A percentile compares a stretch with the other conserved stretches of the same genome.
These are phyloP conservation scores for Rhodotorula sp. DNA, from an alignment of 1,284 basidiomycete species.

Conservation along the genomic window DNA sequence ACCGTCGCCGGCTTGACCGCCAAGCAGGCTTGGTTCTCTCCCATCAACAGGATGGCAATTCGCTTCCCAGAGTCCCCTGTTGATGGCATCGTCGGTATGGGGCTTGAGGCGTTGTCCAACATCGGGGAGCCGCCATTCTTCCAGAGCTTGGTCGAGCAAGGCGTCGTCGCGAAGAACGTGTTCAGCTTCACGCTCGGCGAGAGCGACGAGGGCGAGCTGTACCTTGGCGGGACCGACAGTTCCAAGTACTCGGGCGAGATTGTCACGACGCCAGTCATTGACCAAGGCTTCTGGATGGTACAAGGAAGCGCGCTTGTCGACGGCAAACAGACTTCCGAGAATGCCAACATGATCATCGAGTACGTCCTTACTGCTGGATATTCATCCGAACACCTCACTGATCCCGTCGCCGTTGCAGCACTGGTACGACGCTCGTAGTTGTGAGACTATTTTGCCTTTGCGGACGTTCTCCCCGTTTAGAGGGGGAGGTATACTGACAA, in stretches of 20 bases:
- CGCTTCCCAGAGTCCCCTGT: conserved; percentile 36
- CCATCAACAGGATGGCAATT: conserved; percentile 43
- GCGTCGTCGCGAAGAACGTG: conserved; percentile 49
- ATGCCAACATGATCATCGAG: conserved; percentile 54
- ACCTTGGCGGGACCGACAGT: conserved; percentile 58
- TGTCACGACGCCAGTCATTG: conserved; percentile 7
- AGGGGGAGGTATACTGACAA: too few species aligned
- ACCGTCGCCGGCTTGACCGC: conserved; percentile 48
- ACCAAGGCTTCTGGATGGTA: conserved; percentile 45
- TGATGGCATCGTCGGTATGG: conserved; percentile 48
- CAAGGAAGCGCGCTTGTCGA: conserved; percentile 25
- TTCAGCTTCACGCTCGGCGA: conserved; percentile 60
- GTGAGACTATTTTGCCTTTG: conserved; percentile 12
- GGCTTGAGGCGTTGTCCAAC: conserved; percentile 43
- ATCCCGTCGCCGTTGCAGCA: conserved; percentile 27
- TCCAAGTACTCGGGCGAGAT: conserved; percentile 5
- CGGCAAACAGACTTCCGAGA: conserved; percentile 24
- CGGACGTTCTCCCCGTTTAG: too few species aligned
- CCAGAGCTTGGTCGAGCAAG: conserved; percentile 45
- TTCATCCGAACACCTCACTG: neutral
- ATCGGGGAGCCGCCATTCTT: conserved; percentile 42
- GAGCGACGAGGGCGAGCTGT: conserved; percentile 53
- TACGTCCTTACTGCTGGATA: neutral
- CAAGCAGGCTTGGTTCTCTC: conserved; percentile 47
- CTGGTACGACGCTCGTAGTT: conserved; percentile 56